Percentiles rank a stretch among this genome's conserved stretches.
These are phyloP conservation scores for Thelonectria blattea DNA, from an alignment of 2,329 filamentous ascomycete genomes.

Conservation along the genomic window DNA sequence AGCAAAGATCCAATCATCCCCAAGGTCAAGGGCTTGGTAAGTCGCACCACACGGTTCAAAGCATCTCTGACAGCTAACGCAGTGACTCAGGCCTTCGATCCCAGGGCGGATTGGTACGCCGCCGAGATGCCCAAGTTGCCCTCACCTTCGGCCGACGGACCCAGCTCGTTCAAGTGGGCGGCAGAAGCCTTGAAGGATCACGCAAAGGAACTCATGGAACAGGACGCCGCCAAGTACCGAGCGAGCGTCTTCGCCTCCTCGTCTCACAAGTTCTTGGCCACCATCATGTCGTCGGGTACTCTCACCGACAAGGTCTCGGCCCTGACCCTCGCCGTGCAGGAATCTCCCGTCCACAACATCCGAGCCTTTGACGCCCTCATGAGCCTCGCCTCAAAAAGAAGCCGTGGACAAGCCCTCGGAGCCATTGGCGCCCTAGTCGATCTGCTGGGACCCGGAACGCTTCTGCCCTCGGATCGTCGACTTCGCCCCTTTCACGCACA, in stretches of 20 bases:
- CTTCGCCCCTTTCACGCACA: conserved; percentile 81
- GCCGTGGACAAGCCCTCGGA: conserved; percentile 87
- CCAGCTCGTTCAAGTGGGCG: conserved; percentile 49
- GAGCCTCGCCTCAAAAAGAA: conserved; percentile 86
- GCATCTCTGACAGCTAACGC: conserved; percentile 43
- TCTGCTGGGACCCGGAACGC: conserved; percentile 85
- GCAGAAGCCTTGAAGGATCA: conserved; percentile 67
- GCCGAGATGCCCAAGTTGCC: conserved; percentile 52
- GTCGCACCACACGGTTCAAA: conserved; percentile 22
- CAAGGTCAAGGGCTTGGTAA: conserved; percentile 46
- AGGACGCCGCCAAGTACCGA: conserved; percentile 78
- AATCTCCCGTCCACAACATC: conserved; percentile 91
- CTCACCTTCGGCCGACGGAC: conserved; percentile 51
- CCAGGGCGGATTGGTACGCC: conserved; percentile 63
- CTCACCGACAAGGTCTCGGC: conserved; percentile 97
- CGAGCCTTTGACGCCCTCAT: conserved; percentile 88
- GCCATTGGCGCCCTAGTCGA: conserved; percentile 94
- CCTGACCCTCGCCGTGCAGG: conserved; percentile 90
- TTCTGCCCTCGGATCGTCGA: conserved; percentile 83
- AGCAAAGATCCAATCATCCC: conserved; percentile 40
- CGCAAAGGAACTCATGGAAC: conserved; percentile 75
- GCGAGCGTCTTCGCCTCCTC: conserved; percentile 79
- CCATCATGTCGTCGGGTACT: conserved; percentile 95
- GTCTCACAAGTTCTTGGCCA: conserved; percentile 94
- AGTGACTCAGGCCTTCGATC: conserved; percentile 58